Conservation (phyloP, 2,329 filamentous ascomycete genomes). For the Fusarium sp. region DNA sequence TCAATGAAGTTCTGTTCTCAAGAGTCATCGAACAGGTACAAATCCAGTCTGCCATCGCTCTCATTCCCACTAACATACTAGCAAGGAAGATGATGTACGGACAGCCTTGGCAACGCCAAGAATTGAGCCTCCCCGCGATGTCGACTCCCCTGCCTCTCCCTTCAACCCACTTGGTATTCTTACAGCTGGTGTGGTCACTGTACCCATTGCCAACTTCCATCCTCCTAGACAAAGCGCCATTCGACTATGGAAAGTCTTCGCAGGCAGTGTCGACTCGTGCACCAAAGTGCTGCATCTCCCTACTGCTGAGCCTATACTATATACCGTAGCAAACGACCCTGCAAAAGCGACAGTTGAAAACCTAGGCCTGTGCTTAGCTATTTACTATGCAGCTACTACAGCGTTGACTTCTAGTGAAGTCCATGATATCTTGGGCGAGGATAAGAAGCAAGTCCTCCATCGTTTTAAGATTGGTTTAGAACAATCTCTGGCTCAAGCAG, state of each 20-base stretch:
- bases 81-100: slow-evolving; percentile 47
- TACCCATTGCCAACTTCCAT: slow-evolving; percentile 41
- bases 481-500: slow-evolving; percentile 56
- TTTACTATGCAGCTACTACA: slow-evolving; percentile 65
- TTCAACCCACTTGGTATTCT: slow-evolving; percentile 56
- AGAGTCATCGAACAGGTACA: slow-evolving; percentile 55
- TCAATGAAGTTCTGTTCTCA: slow-evolving; percentile 57
- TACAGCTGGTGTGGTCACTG: slow-evolving; percentile 43
- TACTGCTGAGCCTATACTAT: slow-evolving; percentile 53
- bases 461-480: slow-evolving; percentile 56
- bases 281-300: slow-evolving; percentile 52
- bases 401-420: slow-evolving; percentile 60
- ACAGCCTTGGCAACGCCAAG: slow-evolving; percentile 43
- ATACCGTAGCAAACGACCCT: slow-evolving; percentile 53
- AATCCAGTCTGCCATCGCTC: not conserved
- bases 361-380: slow-evolving; percentile 61
- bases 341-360: slow-evolving; percentile 45
- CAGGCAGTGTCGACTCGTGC: slow-evolving; percentile 50
- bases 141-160: slow-evolving; percentile 38
- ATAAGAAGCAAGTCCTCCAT: slow-evolving; percentile 45
- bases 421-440: slow-evolving; percentile 42
- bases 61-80: not conserved
- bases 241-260: slow-evolving; percentile 53
- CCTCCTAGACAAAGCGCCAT: slow-evolving; percentile 49
- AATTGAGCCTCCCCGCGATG: slow-evolving; percentile 7